Conservation (phyloP, 2,329 filamentous ascomycete species). For the Fusarium siculi region DNA sequence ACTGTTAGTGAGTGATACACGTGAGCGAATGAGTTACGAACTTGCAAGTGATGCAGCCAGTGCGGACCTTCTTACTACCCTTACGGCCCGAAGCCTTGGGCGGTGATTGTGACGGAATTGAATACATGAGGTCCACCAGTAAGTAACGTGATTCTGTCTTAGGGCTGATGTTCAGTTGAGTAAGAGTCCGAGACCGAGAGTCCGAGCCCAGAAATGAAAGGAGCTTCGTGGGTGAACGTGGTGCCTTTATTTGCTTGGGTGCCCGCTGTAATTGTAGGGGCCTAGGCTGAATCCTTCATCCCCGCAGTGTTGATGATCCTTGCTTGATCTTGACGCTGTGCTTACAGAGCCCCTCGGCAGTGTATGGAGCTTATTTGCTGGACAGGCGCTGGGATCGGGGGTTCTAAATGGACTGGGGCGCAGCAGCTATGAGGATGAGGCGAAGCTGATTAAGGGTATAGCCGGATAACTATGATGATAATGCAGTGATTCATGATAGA, state of each 20-base stretch:
- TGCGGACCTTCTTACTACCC: conserved; percentile 58
- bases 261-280: conserved; percentile 10
- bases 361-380: background rate
- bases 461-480: background rate
- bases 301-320: background rate
- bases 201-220: conserved; percentile 30
- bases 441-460: background rate
- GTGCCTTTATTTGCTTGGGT: conserved; percentile 28
- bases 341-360: conserved; percentile 7
- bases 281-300: background rate
- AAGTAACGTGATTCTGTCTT: background rate
- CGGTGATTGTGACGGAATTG: conserved; percentile 4
- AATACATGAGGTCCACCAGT: conserved; percentile 3
- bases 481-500: background rate
- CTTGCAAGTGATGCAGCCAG: conserved; percentile 67
- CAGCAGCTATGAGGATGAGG: conserved; percentile 2
- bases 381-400: background rate
- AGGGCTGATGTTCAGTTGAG: background rate
- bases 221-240: background rate
- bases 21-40: conserved; percentile 46
- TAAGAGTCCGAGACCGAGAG: conserved; percentile 19
- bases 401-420: conserved; percentile 1
- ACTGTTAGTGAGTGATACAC: background rate
- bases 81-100: conserved; percentile 49
- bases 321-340: background rate